These are phyloP conservation scores for Penicillium sp. DNA, from an alignment of 2,329 filamentous ascomycete genomes.

Conservation along the genomic window DNA sequence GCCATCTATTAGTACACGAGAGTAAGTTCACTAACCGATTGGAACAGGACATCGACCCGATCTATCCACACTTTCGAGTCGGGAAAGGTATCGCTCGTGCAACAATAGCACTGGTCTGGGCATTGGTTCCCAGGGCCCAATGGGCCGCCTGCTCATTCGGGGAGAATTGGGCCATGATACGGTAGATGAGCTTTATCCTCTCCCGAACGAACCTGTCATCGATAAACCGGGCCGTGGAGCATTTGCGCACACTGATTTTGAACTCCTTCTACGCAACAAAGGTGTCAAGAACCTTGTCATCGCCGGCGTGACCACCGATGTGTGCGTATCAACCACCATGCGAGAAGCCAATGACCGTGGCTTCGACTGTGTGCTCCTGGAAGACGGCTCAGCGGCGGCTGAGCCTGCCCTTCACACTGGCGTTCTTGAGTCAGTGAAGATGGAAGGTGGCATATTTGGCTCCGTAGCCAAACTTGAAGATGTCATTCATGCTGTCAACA, in stretches of 20 bases:
- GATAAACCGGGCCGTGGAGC: conserved; percentile 61
- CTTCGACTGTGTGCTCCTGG: conserved; percentile 57
- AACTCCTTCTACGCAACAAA: conserved; percentile 55
- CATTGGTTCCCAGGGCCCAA: conserved; percentile 57
- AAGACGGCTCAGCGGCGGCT: conserved; percentile 53
- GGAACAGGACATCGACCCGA: conserved; percentile 53
- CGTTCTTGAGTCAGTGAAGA: conserved; percentile 49
- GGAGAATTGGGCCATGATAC: conserved; percentile 63
- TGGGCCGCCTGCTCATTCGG: conserved; percentile 62
- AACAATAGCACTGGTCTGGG: conserved; percentile 57
- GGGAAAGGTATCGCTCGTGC: conserved; percentile 58
- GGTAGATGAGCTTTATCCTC: conserved; percentile 57
- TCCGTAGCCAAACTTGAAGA: conserved; percentile 45
- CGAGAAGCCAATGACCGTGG: conserved; percentile 61
- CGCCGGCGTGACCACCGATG: conserved; percentile 60
- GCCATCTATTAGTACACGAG: not conserved
- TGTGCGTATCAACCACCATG: conserved; percentile 60
- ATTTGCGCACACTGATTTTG: conserved; percentile 60
- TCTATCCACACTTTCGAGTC: conserved; percentile 59
- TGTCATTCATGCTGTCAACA: conserved; percentile 47
- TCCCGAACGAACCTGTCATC: conserved; percentile 54
- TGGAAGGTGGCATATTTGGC: conserved; percentile 53
- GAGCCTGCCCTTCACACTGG: conserved; percentile 46
- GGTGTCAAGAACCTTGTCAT: conserved; percentile 59
- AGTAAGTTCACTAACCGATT: conserved; percentile 12